Conservation (phyloP, 176 grass and related monocot genomes). For the Phyllostachys edulis region DNA sequence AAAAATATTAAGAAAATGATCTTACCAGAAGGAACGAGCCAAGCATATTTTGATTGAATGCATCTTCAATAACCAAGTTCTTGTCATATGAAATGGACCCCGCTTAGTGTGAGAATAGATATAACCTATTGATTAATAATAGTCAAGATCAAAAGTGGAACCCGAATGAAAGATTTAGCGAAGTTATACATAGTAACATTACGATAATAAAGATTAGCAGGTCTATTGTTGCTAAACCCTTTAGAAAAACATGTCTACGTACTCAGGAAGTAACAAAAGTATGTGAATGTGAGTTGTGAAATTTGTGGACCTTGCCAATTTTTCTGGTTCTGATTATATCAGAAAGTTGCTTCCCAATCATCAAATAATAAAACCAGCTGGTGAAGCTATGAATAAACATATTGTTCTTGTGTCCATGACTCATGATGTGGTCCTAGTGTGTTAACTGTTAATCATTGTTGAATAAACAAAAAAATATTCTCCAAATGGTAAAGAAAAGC, state of each 20-base stretch:
- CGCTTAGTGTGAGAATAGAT: slow-evolving; percentile 67
- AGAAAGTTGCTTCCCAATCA: too few species aligned
- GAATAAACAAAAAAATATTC: too few species aligned
- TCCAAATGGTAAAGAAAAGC: too few species aligned
- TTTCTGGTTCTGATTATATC: too few species aligned
- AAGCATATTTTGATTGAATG: slow-evolving; percentile 88
- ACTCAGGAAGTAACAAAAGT: background rate
- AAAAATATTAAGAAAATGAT: background rate
- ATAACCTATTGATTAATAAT: slow-evolving; percentile 53
- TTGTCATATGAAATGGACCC: slow-evolving; percentile 42
- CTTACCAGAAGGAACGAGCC: slow-evolving; percentile 86
- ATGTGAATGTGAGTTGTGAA: too few species aligned
- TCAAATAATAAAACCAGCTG: too few species aligned
- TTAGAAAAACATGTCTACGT: background rate
- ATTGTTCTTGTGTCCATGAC: too few species aligned
- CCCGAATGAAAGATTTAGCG: background rate
- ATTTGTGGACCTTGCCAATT: too few species aligned
- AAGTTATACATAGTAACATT: background rate
- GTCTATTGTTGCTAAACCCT: background rate
- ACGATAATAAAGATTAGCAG: background rate
- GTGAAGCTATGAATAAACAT: too few species aligned
- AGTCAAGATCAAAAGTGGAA: slow-evolving; percentile 5
- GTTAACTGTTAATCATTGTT: too few species aligned
- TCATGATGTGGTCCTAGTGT: too few species aligned
- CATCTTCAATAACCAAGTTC: slow-evolving; percentile 83